Percentiles rank a stretch among this genome's conserved stretches.
Conservation (phyloP, 768 basidiomycete species). For the Phlegmacium glaucopus region DNA sequence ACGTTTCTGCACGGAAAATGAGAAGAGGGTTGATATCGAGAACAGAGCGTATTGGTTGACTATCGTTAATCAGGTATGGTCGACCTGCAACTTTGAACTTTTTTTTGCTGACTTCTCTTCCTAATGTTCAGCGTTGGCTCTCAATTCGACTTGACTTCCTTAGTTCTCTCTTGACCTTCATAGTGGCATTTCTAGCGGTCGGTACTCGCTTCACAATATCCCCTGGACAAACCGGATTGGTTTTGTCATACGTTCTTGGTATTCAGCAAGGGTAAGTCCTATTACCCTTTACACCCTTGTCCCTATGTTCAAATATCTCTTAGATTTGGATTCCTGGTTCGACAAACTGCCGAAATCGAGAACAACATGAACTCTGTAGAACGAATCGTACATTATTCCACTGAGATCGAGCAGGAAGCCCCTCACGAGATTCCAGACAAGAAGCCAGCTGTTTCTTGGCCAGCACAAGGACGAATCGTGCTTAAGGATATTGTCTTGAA, state of each 20-base stretch:
- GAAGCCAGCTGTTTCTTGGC: constrained; percentile 69
- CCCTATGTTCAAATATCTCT: constrained; percentile 4
- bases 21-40: constrained; percentile 75
- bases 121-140: constrained; percentile 63
- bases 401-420: constrained; percentile 79
- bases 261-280: constrained; percentile 61
- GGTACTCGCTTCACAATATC: constrained; percentile 71
- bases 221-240: constrained; percentile 73
- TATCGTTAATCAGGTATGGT: constrained; percentile 67
- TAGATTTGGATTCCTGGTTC: constrained; percentile 74
- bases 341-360: constrained; percentile 82
- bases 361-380: constrained; percentile 94
- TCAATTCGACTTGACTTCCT: constrained; percentile 88
- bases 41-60: constrained; percentile 90
- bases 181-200: constrained; percentile 77
- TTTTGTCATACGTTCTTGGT: constrained; percentile 75
- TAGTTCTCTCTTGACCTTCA: constrained; percentile 66
- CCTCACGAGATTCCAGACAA: constrained; percentile 60
- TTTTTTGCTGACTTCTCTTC: constrained; percentile 23
- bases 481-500: constrained; percentile 74
- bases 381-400: constrained; percentile 79
- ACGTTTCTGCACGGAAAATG: constrained; percentile 76
- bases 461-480: constrained; percentile 65
- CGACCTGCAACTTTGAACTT: neutral
- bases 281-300: neutral